A percentile compares a stretch with the other conserved stretches of the same genome.
These are phyloP conservation scores for Rhodotorula babjevae DNA, from an alignment of 768 basidiomycete species.

Conservation along the genomic window DNA sequence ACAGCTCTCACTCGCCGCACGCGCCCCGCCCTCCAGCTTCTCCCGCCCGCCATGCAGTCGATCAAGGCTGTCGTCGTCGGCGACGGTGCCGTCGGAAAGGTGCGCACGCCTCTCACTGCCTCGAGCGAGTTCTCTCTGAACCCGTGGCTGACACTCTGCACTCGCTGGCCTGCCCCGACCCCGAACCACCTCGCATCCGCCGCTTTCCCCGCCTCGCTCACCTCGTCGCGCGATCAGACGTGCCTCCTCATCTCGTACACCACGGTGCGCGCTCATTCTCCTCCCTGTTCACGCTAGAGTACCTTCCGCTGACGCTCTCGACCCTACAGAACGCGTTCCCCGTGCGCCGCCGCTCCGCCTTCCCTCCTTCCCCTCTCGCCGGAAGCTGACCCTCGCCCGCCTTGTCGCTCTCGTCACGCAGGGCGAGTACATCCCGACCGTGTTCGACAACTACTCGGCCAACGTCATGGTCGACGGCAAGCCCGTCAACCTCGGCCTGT, in stretches of 20 bases:
- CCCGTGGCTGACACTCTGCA: background rate
- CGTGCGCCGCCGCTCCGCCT: constrained; percentile 22
- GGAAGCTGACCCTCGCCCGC: constrained; percentile 57
- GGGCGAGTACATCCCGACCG: constrained; percentile 97
- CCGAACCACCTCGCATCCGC: too few species aligned
- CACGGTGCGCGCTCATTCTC: constrained; percentile 51
- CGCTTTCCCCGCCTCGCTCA: background rate
- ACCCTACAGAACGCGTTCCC: constrained; percentile 40
- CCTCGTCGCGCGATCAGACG: constrained; percentile 58
- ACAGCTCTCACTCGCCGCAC: background rate
- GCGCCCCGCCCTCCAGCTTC: background rate
- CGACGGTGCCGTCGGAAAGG: constrained; percentile 53
- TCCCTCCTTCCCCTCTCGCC: constrained; percentile 13
- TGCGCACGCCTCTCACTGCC: background rate
- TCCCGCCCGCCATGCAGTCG: constrained; percentile 21
- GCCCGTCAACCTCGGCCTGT: constrained; percentile 94
- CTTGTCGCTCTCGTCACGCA: constrained; percentile 45
- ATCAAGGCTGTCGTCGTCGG: constrained; percentile 45
- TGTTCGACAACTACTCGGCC: constrained; percentile 92
- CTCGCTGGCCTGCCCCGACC: too few species aligned
- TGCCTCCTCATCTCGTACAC: constrained; percentile 99
- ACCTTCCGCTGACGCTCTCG: too few species aligned
- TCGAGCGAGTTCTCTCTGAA: rapidly evolving
- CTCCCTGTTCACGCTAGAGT: too few species aligned
- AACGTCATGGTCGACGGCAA: constrained; percentile 99